Conservation (phyloP, 176 grass and related monocot genomes). For the Luzula sylvatica region DNA sequence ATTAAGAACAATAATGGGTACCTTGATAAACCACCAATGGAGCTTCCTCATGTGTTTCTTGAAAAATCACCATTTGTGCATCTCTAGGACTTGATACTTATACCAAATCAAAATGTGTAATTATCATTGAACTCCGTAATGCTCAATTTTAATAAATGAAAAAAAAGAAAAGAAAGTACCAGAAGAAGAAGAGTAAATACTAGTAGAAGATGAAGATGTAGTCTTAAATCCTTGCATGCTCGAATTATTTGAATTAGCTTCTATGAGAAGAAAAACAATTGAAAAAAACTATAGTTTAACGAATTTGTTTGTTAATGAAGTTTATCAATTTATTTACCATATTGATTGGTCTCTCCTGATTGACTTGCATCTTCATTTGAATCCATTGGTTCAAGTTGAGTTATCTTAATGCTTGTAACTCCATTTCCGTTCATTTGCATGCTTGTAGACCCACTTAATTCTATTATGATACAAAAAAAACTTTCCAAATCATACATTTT, state of each 20-base stretch:
- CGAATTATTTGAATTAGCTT: neutral
- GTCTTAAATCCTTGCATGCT: neutral
- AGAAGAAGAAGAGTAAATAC: no score
- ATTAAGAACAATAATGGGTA: neutral
- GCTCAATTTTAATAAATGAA: no score
- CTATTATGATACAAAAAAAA: no score
- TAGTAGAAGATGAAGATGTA: neutral
- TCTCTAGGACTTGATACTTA: no score
- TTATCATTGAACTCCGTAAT: no score
- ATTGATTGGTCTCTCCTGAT: slow-evolving; percentile 1
- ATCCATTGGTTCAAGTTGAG: neutral
- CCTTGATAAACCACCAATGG: neutral
- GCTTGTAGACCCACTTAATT: neutral
- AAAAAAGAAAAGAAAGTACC: no score
- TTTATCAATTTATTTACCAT: neutral
- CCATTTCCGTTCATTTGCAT: neutral
- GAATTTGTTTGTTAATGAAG: neutral
- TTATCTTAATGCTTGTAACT: neutral
- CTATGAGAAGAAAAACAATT: no score
- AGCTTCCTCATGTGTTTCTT: neutral
- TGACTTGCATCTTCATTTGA: slow-evolving; percentile 1
- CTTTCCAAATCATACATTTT: no score
- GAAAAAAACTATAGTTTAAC: neutral
- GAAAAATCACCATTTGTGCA: neutral
- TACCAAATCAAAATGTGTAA: no score